Evolutionary conservation across 2,329 filamentous ascomycete genomes (phyloP).

Genomic region (Huntiella decipiens): DNA sequence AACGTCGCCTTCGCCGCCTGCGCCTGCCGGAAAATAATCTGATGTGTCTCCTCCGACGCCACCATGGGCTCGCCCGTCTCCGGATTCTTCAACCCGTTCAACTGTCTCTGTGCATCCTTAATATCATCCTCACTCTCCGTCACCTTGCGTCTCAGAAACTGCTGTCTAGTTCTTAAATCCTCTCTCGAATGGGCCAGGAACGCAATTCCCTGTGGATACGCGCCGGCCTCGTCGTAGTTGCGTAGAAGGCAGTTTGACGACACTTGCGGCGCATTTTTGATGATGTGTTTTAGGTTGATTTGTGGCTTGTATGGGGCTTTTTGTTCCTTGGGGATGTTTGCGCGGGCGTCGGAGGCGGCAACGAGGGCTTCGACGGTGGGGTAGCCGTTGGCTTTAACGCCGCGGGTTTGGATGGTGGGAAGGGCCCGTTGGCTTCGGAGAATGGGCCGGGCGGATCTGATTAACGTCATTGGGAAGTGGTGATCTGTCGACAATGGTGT

Average conservation of each 20-base stretch:
- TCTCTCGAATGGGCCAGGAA: constrained; percentile 28
- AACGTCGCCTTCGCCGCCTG: constrained; percentile 45
- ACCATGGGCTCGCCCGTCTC: constrained; percentile 18
- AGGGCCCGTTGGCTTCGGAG: neutral
- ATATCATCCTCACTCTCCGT: neutral
- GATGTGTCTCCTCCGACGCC: constrained; percentile 23
- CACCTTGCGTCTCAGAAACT: neutral
- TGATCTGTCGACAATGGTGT: too few species aligned
- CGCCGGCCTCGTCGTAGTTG: constrained; percentile 49
- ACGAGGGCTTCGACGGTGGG: constrained; percentile 1
- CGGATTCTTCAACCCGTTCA: constrained; percentile 23
- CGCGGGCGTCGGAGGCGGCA: too few species aligned
- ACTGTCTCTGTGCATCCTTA: constrained; percentile 9
- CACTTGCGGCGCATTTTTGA: constrained; percentile 63
- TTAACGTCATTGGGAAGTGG: too few species aligned
- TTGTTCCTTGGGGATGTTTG: constrained; percentile 21
- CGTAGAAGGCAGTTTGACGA: constrained; percentile 66
- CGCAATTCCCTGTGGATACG: constrained; percentile 36
- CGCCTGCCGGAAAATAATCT: constrained; percentile 43
- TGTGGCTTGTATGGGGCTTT: constrained; percentile 59
- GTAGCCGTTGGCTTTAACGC: neutral
- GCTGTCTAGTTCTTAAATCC: neutral
- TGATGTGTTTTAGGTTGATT: constrained; percentile 78
- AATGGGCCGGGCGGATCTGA: too few species aligned
- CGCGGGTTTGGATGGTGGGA: neutral